Evolutionary conservation across 78 protist genomes (phyloP).

Genomic region (Creolimax fragrantissima): DNA sequence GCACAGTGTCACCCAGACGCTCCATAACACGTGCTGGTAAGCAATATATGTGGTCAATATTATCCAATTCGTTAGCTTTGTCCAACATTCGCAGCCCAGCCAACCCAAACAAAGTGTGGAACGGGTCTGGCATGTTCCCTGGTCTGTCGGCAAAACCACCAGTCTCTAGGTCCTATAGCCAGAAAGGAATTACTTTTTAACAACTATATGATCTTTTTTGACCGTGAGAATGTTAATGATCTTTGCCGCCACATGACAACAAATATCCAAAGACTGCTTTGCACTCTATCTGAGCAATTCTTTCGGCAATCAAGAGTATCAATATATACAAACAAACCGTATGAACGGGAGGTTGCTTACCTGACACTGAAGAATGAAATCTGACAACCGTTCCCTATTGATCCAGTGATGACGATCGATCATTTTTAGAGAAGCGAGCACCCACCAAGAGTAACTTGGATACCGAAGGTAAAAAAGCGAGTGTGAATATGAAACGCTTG

Average conservation of each 20-base stretch:
- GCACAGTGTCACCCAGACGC: neutral
- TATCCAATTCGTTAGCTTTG: neutral
- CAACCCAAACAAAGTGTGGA: conserved; percentile 97
- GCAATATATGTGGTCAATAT: conserved; percentile 18
- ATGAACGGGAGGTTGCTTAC: conserved; percentile 7
- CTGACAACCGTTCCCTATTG: conserved; percentile 49
- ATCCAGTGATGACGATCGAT: conserved; percentile 86
- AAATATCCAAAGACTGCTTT: too few relatives aligned
- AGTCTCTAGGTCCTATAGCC: conserved; percentile 78
- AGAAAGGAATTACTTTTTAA: too few relatives aligned
- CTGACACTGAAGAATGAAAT: conserved; percentile 83
- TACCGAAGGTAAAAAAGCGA: neutral
- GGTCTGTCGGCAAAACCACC: conserved; percentile 97
- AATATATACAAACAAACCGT: neutral
- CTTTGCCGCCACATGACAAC: too few relatives aligned
- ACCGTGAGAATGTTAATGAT: too few relatives aligned
- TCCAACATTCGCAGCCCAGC: conserved; percentile 60
- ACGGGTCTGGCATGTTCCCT: conserved; percentile 92
- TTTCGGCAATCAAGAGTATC: too few relatives aligned
- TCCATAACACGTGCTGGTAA: neutral
- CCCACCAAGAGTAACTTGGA: conserved; percentile 97
- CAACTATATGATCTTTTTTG: too few relatives aligned
- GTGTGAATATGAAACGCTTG: neutral
- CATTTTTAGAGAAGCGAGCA: conserved; percentile 70
- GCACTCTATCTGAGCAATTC: too few relatives aligned